Evolutionary conservation across 108 stramenopile species (phyloP), one percentile per base, ranked within the genome.

Genomic region (Nannochloropsis oceanica): DNA sequence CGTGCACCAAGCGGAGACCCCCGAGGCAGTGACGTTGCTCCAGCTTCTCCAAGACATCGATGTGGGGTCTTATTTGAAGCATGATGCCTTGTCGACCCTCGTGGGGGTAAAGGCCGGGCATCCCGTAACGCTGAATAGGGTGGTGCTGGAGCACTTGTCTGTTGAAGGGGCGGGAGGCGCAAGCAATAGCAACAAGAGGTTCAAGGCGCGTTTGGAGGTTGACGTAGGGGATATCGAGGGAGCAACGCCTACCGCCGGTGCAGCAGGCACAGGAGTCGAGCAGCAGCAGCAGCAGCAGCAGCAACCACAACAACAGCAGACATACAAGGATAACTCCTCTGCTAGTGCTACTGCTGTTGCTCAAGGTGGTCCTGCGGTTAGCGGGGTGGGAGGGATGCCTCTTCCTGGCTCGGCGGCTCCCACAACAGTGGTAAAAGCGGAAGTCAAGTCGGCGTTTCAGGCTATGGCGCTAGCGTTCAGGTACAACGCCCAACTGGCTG

Each of bases 1-100:
- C 82, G 44, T 85, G 20, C 27, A 88, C 27, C 82, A 88, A 34
- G 82, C 87, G 14, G 87, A 88, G 81, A 88, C 87, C 18, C 43
- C 87, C 13, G 87, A 89, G 46, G 89, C 89, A 14, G 25, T 85
- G 13, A 89, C 89, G 24, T 82, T 89, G 9, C 50, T 89, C 79
- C 89, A 89, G 82, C 83, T 89, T 11, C 85, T 89, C 80, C 89
- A 88, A 84, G 87, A 84, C 50, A 88, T 88, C 26, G 87, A 88
- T 81, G 84, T 88, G 22, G 81, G 44, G 34, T 84, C 80, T 12
- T 84, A 88, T 50, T 46, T 88, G 9, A 84, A 84, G 14, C 27
- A 73, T 26, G 87, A 88, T 80, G 81, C 84, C 12, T 26, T 88
- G 8, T 73, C 59, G 1, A 73, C 22, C n/a, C 59, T 73, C 22